Conservation (phyloP, 805 yeast genomes). For the Cyberlindnera euphorbiae region DNA sequence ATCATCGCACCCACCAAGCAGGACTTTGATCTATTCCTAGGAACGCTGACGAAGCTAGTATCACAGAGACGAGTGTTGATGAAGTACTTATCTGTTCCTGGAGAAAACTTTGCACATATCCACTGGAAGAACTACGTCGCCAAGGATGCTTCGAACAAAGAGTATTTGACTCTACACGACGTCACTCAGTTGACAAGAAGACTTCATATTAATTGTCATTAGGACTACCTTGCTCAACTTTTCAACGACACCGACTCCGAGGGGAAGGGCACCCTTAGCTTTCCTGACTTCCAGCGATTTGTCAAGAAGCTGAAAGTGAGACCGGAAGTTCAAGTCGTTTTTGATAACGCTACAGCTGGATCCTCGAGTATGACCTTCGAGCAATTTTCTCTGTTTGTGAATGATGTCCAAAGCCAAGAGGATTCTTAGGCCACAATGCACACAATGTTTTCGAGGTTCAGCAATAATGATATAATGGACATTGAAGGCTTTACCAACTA, state of each 20-base stretch:
- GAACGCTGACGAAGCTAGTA: slow-evolving; percentile 51
- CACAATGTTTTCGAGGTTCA: slow-evolving; percentile 36
- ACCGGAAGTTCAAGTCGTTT: slow-evolving; percentile 52
- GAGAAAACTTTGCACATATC: slow-evolving; percentile 54
- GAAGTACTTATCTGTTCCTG: slow-evolving; percentile 58
- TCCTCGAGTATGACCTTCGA: slow-evolving; percentile 24
- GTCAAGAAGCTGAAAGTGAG: slow-evolving; percentile 64
- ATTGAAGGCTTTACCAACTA: slow-evolving; percentile 24
- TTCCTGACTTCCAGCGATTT: slow-evolving; percentile 70
- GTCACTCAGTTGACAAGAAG: slow-evolving; percentile 60
- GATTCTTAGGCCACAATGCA: slow-evolving; percentile 26
- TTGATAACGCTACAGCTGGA: slow-evolving; percentile 31
- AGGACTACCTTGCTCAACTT: slow-evolving; percentile 39
- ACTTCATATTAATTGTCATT: slow-evolving; percentile 68
- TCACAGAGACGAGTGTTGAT: slow-evolving; percentile 56
- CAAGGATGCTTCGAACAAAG: slow-evolving; percentile 31
- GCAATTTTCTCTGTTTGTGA: slow-evolving; percentile 41
- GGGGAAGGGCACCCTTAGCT: slow-evolving; percentile 49
- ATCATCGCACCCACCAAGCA: slow-evolving; percentile 54
- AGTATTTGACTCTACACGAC: slow-evolving; percentile 55
- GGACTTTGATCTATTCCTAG: slow-evolving; percentile 51
- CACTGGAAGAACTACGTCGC: slow-evolving; percentile 56
- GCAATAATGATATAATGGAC: slow-evolving; percentile 6
- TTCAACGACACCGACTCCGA: slow-evolving; percentile 53
- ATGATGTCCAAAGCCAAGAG: slow-evolving; percentile 43